Base-by-base conservation (phyloP, 441 rosid species). In the Euphorbia neoarborescens region DNA sequence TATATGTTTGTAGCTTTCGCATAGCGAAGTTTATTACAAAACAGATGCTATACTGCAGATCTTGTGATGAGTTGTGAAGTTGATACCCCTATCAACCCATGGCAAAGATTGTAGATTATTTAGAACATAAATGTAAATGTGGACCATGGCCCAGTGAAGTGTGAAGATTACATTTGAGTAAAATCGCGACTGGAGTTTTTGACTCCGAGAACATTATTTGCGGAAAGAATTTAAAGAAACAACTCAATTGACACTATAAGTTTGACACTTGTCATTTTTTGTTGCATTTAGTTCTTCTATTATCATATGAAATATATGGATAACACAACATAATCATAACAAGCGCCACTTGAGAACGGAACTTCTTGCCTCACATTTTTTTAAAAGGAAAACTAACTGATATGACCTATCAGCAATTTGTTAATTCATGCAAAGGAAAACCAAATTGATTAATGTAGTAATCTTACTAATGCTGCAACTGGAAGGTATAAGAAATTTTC, bases 1-100 rank as follows among this genome's bases (percentile, higher is more conserved):
- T 44, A 19, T 44, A 28, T 69, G 8, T 62, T 62, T 69, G n/a
- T 53, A n/a, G 35, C 64, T 34, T 20, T 64, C 22, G 69, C 10
- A 46, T n/a, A 53, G 15, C 24, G 0, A 30, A 37, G 3, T 44
- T 17, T 65, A 3, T 27, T 30, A 14, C 2, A 30, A n/a, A 17
- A 28, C 48, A 38, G 60, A 62, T 34, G 46, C 46, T 20, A 32
- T 15, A 40, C 4, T 63, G 22, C 40, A 63, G 14, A 63, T 35
- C 4, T 38, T 28, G 17, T 38, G 24, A 17, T 63, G 19, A 42
- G n/a, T 64, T 28, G 28, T 4, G 4, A 24, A 64, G 48, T 42
- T 64, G 3, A 14, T 42, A 15, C 68, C 1, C 24, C 40, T 34
- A 15, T 32, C 30, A 40, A 22, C 35, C 27, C 27, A 28, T 64